Conservation (phyloP, 176 grass and related monocot genomes). For the Triticum aestivum region DNA sequence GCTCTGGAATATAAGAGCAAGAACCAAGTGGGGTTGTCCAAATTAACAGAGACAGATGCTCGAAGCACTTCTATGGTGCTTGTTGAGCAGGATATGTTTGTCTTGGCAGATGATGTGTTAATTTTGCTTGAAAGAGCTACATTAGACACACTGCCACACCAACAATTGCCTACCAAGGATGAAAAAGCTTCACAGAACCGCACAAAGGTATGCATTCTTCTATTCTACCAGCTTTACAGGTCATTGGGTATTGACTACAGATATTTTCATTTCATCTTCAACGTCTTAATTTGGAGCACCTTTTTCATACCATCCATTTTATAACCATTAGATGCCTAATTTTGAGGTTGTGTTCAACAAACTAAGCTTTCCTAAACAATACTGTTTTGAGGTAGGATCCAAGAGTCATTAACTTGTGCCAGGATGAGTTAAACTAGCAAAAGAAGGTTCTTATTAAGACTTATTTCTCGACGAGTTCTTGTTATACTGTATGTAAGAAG, state of each 20-base stretch:
- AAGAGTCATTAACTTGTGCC: background rate
- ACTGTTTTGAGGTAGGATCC: conserved; percentile 7
- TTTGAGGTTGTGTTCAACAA: conserved; percentile 13
- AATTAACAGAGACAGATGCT: conserved; percentile 56
- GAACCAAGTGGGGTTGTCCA: conserved; percentile 50
- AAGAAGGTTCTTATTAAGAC: background rate
- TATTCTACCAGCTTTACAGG: conserved; percentile 5
- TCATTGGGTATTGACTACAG: background rate
- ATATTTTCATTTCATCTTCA: conserved; percentile 17
- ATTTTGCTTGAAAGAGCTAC: conserved; percentile 78
- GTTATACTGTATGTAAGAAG: conserved; percentile 5
- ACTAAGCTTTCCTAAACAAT: background rate
- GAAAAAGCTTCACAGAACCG: conserved; percentile 77
- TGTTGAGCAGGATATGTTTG: conserved; percentile 84
- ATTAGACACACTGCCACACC: conserved; percentile 63
- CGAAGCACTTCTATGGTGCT: conserved; percentile 65
- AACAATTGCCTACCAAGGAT: conserved; percentile 76
- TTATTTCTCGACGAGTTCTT: background rate
- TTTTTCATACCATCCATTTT: conserved; percentile 7
- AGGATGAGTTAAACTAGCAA: conserved; percentile 3
- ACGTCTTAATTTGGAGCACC: background rate
- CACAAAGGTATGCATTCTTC: conserved; percentile 54
- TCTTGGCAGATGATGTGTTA: conserved; percentile 83
- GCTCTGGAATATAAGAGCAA: conserved; percentile 75
- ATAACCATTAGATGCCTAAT: background rate